A percentile compares a stretch with the other conserved stretches of the same genome.
These are phyloP conservation scores for Cordyceps farinosa DNA, from an alignment of 2,329 filamentous ascomycete genomes.

Conservation along the genomic window DNA sequence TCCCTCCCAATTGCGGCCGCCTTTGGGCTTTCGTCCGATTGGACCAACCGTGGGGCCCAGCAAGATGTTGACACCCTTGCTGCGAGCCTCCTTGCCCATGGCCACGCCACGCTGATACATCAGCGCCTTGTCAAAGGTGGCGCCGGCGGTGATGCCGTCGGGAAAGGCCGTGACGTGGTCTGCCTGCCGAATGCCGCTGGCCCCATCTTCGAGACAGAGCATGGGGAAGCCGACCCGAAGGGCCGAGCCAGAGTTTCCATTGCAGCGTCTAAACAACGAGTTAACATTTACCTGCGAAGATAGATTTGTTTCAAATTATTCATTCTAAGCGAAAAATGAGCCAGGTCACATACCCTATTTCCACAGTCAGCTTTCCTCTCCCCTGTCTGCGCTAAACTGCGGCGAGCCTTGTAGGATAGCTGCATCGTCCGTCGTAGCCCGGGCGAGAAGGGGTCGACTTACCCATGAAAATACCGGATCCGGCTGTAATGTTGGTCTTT, in stretches of 20 bases:
- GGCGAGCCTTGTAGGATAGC: not conserved
- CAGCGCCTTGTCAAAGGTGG: constrained; percentile 70
- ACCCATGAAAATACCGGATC: constrained; percentile 70
- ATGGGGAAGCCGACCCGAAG: constrained; percentile 67
- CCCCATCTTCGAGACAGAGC: constrained; percentile 68
- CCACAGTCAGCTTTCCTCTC: not conserved
- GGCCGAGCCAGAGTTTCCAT: constrained; percentile 73
- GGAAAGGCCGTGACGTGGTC: constrained; percentile 76
- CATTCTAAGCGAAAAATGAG: not conserved
- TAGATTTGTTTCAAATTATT: not conserved
- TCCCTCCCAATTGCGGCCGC: constrained; percentile 72
- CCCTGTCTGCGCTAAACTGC: not conserved
- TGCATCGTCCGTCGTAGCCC: not conserved
- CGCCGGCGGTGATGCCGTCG: constrained; percentile 71
- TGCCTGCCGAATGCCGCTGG: constrained; percentile 67
- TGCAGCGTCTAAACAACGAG: constrained; percentile 52
- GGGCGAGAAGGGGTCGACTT: constrained; percentile 18
- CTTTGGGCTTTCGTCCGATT: constrained; percentile 66
- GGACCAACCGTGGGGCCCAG: constrained; percentile 70
- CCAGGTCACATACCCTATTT: not conserved
- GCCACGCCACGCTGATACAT: constrained; percentile 66
- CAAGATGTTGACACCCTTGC: constrained; percentile 69
- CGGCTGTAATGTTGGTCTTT: constrained; percentile 73
- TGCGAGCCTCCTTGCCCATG: constrained; percentile 66
- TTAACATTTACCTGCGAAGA: not conserved